A percentile compares a stretch with the other conserved stretches of the same genome.
These are phyloP conservation scores for Diaporthe velutina DNA, from an alignment of 2,329 filamentous ascomycete genomes.

Conservation along the genomic window DNA sequence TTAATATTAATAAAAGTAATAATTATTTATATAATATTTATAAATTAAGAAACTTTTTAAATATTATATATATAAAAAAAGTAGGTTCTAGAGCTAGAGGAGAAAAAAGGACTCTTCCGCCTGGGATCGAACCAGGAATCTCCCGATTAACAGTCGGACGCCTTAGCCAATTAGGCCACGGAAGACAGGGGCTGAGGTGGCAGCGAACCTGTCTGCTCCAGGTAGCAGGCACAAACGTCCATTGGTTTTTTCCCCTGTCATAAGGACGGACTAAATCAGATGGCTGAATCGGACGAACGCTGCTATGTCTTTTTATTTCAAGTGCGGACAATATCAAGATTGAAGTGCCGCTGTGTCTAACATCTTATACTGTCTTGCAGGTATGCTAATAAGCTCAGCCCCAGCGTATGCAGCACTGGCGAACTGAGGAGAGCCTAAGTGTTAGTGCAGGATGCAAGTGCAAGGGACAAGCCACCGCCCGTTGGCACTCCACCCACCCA, in stretches of 20 bases:
- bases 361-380: neutral
- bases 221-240: neutral
- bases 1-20: too few relatives aligned
- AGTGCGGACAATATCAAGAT: neutral
- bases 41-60: neutral
- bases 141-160: conserved; percentile 68
- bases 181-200: neutral
- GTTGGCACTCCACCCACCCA: conserved; percentile 15
- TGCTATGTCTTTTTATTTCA: too few relatives aligned
- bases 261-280: neutral
- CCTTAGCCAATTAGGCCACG: conserved; percentile 68
- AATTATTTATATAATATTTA: neutral
- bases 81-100: too few relatives aligned
- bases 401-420: neutral
- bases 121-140: conserved; percentile 39
- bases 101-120: conserved; percentile 2
- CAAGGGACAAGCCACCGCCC: conserved; percentile 31
- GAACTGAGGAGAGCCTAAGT: conserved; percentile 1
- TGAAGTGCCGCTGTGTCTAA: neutral
- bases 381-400: conserved; percentile 7
- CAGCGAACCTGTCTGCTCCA: neutral
- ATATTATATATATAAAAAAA: too few relatives aligned
- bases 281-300: neutral
- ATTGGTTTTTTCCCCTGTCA: neutral
- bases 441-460: conserved; percentile 23